Conservation (phyloP, 176 grass and related monocot genomes). For the Triticum timopheevii region DNA sequence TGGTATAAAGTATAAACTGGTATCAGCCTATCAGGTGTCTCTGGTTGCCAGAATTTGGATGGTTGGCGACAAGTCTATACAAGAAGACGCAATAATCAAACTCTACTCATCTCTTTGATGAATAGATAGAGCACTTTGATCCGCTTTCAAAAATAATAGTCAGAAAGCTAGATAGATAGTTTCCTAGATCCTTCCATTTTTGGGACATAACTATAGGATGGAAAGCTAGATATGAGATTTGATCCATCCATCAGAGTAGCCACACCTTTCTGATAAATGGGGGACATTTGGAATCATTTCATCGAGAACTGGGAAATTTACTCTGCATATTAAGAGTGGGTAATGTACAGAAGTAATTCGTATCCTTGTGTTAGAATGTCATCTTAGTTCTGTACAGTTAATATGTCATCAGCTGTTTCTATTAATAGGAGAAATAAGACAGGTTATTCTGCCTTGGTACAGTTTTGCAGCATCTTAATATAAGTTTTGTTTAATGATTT, state of each 20-base stretch:
- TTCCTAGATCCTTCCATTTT: background rate
- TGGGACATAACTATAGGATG: background rate
- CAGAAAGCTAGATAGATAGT: background rate
- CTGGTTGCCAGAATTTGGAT: background rate
- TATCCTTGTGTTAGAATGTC: no score
- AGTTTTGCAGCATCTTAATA: background rate
- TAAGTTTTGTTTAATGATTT: background rate
- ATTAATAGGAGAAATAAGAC: background rate
- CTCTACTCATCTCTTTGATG: background rate
- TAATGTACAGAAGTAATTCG: no score
- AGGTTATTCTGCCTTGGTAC: background rate
- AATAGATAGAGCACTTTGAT: no score
- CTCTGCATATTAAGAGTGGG: no score
- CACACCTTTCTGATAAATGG: no score
- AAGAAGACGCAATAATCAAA: background rate
- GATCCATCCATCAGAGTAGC: no score
- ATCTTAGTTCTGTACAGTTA: no score
- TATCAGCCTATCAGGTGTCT: background rate
- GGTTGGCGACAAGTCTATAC: background rate
- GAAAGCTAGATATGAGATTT: background rate
- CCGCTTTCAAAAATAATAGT: background rate
- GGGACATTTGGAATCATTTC: background rate
- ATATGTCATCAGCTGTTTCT: no score
- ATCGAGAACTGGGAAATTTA: background rate
- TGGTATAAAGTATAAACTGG: background rate